Evolutionary conservation across 768 basidiomycete species (phyloP).

Genomic region (Mycena metata): DNA sequence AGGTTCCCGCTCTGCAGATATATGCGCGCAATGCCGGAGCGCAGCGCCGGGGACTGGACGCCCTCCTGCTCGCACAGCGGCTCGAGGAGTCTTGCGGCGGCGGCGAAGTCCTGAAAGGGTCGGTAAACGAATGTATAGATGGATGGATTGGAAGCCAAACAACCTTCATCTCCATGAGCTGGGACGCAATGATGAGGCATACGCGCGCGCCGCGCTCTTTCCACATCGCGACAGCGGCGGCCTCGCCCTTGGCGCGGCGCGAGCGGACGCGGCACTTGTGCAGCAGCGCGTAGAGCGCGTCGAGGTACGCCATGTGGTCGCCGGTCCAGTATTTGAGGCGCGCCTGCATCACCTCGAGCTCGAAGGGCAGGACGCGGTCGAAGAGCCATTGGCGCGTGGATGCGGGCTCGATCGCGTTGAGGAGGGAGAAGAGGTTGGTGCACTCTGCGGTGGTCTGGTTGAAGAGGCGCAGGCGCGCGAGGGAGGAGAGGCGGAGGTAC

Average conservation of each 20-base stretch:
- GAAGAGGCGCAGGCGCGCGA: conserved; percentile 85
- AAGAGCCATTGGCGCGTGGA: conserved; percentile 72
- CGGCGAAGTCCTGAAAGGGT: conserved; percentile 69
- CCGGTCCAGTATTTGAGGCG: conserved; percentile 86
- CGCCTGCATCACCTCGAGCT: conserved; percentile 78
- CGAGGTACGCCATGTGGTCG: conserved; percentile 84
- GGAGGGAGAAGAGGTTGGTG: conserved; percentile 81
- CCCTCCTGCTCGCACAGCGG: conserved; percentile 68
- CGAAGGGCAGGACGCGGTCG: conserved; percentile 69
- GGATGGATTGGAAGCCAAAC: conserved; percentile 11
- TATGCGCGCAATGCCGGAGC: conserved; percentile 78
- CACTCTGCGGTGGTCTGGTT: conserved; percentile 91
- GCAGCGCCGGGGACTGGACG: conserved; percentile 63
- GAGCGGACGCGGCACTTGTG: conserved; percentile 69
- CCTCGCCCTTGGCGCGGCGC: conserved; percentile 55
- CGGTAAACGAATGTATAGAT: not conserved
- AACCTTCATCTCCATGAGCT: conserved; percentile 89
- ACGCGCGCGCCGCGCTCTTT: conserved; percentile 83
- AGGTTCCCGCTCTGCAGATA: conserved; percentile 83
- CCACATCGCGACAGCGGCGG: conserved; percentile 75
- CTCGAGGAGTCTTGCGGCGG: conserved; percentile 76
- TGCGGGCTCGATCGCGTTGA: conserved; percentile 68
- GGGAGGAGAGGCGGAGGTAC: conserved; percentile 84
- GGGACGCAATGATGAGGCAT: conserved; percentile 84
- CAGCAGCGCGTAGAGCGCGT: conserved; percentile 76